Conservation (phyloP, 164 flowering plant genomes). For the Euptelea pleiosperma region DNA sequence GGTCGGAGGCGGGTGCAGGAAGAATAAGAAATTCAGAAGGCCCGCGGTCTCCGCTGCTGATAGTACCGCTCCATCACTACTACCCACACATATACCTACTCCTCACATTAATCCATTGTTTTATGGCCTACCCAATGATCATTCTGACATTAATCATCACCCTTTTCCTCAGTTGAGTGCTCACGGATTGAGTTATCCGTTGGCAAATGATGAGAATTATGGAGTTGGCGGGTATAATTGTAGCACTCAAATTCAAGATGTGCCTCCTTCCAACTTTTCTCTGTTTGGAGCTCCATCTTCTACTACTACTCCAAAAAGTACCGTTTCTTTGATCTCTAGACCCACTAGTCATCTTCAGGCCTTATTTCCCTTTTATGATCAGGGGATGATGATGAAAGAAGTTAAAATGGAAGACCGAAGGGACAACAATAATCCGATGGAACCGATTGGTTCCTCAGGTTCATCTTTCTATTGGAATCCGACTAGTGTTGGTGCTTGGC, state of each 20-base stretch:
- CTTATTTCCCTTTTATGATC: constrained; percentile 30
- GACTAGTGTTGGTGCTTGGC: constrained; percentile 21
- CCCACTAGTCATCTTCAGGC: constrained; percentile 25
- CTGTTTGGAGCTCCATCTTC: constrained; percentile 41
- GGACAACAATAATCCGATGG: constrained; percentile 41
- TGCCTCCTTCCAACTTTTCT: constrained; percentile 29
- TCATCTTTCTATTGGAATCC: constrained; percentile 45
- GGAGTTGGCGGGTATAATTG: constrained; percentile 14
- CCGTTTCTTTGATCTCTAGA: constrained; percentile 30
- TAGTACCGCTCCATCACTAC: constrained; percentile 22
- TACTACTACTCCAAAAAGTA: constrained; percentile 14
- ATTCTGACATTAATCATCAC: constrained; percentile 26
- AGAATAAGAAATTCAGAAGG: constrained; percentile 61
- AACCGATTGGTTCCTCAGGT: constrained; percentile 34
- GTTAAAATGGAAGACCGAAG: constrained; percentile 51
- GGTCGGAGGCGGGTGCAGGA: constrained; percentile 76
- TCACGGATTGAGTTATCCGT: constrained; percentile 55
- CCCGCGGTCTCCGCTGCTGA: constrained; percentile 20
- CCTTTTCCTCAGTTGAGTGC: constrained; percentile 30
- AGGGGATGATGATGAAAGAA: constrained; percentile 17
- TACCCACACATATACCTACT: constrained; percentile 8
- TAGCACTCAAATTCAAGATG: constrained; percentile 2
- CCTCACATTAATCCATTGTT: constrained; percentile 29
- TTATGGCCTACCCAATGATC: constrained; percentile 35
- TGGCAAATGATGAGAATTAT: constrained; percentile 19